Base-by-base conservation (phyloP, 306 rosid genomes). In the Coriaria nepalensis region DNA sequence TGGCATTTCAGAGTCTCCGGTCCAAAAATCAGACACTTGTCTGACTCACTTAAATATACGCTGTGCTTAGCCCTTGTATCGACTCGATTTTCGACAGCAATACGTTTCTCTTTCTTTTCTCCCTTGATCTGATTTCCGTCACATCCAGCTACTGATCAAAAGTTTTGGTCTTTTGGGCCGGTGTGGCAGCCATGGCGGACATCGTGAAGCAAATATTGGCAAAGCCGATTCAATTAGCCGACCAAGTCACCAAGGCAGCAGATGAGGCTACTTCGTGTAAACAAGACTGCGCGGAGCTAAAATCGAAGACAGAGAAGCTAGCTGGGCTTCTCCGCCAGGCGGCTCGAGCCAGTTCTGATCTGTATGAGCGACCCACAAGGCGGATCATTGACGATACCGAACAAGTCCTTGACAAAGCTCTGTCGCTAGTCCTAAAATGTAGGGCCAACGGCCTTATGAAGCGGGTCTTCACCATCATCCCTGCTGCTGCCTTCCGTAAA, bases 281-380 rank as follows among this genome's bases (percentile, higher is more conserved):
- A 69, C 83, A 72, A 40, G 96, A 82, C 10, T 77, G 93, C 47
- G 12, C 35, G 6, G 93, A 86, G 44, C 78, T 86, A 14, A 82
- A 82, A 51, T 45, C 90, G 48, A 86, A 82, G 68, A 72, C 96
- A 0, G 93, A 86, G 6, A 86, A 74, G 65, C 86, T 86, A 0
- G 90, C 83, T 0, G 69, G 68, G 4, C 81, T 86, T 4, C 93
- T 86, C 48, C 93, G 96, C 0, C 96, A 86, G 52, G 93, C 90
- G 2, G 96, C 96, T 2, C 63, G 96, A 9, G 86, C 94, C 3
- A 77, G 90, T 56, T 82, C 96, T 45, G 96, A 82, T 33, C 85
- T 86, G 20, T 86, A 86, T 61, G 94, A 82, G 56, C 90, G 94
- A 0, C 96, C 96, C 5, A 76, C 96, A 0, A 56, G 70, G 13